Base-by-base conservation (phyloP, 1,284 basidiomycete genomes). In the Macrocystidia cucumis region DNA sequence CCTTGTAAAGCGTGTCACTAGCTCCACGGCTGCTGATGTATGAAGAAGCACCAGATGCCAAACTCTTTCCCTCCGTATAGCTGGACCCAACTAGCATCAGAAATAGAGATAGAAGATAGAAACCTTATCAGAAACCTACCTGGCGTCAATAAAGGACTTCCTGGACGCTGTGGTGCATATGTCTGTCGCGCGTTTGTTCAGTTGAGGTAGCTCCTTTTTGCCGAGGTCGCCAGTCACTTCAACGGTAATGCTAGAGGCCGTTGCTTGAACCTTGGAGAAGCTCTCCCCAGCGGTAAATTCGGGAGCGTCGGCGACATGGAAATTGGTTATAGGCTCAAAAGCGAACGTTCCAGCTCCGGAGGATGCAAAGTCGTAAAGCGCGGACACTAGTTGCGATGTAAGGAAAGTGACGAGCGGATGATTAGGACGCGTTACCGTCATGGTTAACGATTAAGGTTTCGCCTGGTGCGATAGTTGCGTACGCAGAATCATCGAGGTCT, bases 401-500 rank as follows among this genome's bases (percentile, higher is more conserved):
- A 23, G 27, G 9, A 41, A 9, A 16, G 22, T 9, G 19, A 25
- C 12, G 12, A 36, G 24, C 5, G 17, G 28, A 23, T 17, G 20
- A 23, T 9, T 22, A 5, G 31, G 34, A 32, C 6, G 22, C 27
- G 41, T 32, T 38, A 63, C 65, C 54, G 32, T 60, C 52, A 39
- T 67, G 67, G 23, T 49, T 48, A 32, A 62, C 60, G 17, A 56
- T 57, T 30, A 67, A 43, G 19, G 56, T 59, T 43, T 63, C 44
- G 11, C 65, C 65, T 12, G 64, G 57, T 12, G 53, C 49, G 42
- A 69, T 63, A 39, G 52, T 49, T 19, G 57, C 45, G 44, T 57
- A 69, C 1, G 64, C 59, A 37, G 50, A 52, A n/a, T 67, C 65
- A 35, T 60, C 60, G 23, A 54, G 42, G 9, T 58, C 50, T 34